Conservation (phyloP, 2,329 filamentous ascomycete genomes). For the Aspergillus terreus region DNA sequence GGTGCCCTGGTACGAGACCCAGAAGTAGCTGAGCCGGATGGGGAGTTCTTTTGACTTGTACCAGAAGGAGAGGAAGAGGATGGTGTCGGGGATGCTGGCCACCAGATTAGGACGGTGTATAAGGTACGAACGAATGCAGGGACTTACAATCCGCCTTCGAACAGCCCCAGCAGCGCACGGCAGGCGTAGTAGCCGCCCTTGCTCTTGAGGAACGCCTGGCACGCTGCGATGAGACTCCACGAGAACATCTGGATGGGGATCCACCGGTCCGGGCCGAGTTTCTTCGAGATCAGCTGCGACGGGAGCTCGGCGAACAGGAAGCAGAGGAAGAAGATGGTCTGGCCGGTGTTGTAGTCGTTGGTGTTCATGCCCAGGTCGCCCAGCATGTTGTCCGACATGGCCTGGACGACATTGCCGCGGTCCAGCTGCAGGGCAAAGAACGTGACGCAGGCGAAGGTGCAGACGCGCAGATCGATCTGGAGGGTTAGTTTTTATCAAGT, state of each 20-base stretch:
- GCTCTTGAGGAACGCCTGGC: conserved; percentile 50
- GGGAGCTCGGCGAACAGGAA: conserved; percentile 54
- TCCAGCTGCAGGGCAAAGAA: conserved; percentile 64
- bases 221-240: conserved; percentile 53
- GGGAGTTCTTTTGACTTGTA: conserved; percentile 70
- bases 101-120: conserved; percentile 2
- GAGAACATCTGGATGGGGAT: conserved; percentile 57
- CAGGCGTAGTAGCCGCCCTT: conserved; percentile 40
- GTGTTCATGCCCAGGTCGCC: conserved; percentile 46
- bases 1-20: conserved; percentile 58
- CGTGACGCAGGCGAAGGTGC: conserved; percentile 51
- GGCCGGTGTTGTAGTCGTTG: conserved; percentile 44
- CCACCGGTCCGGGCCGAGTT: conserved; percentile 57
- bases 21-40: conserved; percentile 65
- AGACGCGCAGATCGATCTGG: conserved; percentile 43
- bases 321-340: conserved; percentile 35
- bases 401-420: conserved; percentile 59
- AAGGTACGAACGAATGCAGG: conserved; percentile 19
- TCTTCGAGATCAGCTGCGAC: conserved; percentile 59
- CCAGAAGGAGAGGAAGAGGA: conserved; percentile 66
- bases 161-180: conserved; percentile 46
- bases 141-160: conserved; percentile 59
- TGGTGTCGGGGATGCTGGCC: conserved; percentile 39
- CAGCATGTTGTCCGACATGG: conserved; percentile 60
- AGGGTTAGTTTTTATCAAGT: neutral